These are phyloP conservation scores for Afroboletus lepidellus DNA, from an alignment of 1,284 basidiomycete species.

Conservation along the genomic window DNA sequence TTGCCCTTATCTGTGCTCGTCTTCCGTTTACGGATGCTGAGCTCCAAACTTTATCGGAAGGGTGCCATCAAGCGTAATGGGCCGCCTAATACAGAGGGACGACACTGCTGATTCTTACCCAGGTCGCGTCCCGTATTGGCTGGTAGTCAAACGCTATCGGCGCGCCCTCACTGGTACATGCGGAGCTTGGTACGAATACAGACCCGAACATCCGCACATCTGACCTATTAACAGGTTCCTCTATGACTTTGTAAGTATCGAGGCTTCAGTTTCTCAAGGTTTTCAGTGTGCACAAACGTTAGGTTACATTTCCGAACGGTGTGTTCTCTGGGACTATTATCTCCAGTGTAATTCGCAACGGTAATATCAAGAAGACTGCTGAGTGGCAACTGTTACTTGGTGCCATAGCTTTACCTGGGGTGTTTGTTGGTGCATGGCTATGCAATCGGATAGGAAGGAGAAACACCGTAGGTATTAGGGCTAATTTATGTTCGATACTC, in stretches of 20 bases:
- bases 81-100: background rate
- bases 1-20: constrained; percentile 70
- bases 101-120: constrained; percentile 9
- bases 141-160: constrained; percentile 71
- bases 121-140: constrained; percentile 61
- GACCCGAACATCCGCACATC: background rate
- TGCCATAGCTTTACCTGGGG: constrained; percentile 66
- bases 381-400: constrained; percentile 75
- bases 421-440: constrained; percentile 55
- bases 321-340: constrained; percentile 67
- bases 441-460: constrained; percentile 65
- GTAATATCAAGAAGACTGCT: constrained; percentile 55
- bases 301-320: constrained; percentile 75
- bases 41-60: constrained; percentile 62
- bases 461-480: constrained; percentile 48
- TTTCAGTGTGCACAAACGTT: background rate
- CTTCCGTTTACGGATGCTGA: constrained; percentile 73
- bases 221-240: constrained; percentile 52
- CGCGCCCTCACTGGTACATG: constrained; percentile 64
- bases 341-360: constrained; percentile 53
- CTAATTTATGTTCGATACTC: background rate
- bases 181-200: constrained; percentile 56
- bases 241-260: constrained; percentile 61
- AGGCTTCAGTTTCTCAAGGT: background rate
- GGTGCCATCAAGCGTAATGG: constrained; percentile 61